These are phyloP conservation scores for Kingdonia uniflora DNA, from an alignment of 164 flowering plant species.

Conservation along the genomic window DNA sequence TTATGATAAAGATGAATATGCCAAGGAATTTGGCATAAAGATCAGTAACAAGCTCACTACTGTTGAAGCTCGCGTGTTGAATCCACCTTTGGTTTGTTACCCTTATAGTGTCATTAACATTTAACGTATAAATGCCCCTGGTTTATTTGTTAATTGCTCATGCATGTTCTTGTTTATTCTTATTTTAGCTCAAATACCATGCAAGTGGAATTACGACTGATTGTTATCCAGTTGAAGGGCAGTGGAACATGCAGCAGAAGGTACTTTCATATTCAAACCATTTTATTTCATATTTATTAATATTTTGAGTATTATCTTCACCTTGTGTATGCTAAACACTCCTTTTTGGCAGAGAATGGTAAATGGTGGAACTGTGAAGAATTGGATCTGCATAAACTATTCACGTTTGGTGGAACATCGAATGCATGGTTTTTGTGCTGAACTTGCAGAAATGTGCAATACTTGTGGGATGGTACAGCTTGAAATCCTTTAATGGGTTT, in stretches of 20 bases:
- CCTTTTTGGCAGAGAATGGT: constrained; percentile 33
- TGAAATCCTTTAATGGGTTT: not conserved
- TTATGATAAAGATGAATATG: constrained; percentile 68
- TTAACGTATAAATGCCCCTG: too few relatives aligned
- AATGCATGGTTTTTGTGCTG: constrained; percentile 55
- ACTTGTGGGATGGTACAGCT: constrained; percentile 83
- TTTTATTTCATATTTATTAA: too few relatives aligned
- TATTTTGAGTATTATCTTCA: not conserved
- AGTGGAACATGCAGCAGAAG: constrained; percentile 99
- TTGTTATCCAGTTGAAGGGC: constrained; percentile 88
- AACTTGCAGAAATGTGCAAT: constrained; percentile 84
- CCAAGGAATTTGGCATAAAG: constrained; percentile 83
- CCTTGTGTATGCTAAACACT: not conserved
- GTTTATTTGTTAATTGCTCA: too few relatives aligned
- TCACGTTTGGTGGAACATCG: constrained; percentile 80
- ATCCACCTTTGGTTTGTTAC: constrained; percentile 76
- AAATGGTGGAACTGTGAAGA: constrained; percentile 78
- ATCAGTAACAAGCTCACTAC: constrained; percentile 79
- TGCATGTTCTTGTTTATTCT: not conserved
- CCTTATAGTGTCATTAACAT: not conserved
- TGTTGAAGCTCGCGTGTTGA: constrained; percentile 93
- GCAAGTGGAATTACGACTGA: constrained; percentile 84
- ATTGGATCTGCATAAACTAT: constrained; percentile 86
- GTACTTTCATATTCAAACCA: constrained; percentile 17
- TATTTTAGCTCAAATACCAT: constrained; percentile 84